Conservation (phyloP, 129 eudicot genomes). For the Tanacetum coccineum region DNA sequence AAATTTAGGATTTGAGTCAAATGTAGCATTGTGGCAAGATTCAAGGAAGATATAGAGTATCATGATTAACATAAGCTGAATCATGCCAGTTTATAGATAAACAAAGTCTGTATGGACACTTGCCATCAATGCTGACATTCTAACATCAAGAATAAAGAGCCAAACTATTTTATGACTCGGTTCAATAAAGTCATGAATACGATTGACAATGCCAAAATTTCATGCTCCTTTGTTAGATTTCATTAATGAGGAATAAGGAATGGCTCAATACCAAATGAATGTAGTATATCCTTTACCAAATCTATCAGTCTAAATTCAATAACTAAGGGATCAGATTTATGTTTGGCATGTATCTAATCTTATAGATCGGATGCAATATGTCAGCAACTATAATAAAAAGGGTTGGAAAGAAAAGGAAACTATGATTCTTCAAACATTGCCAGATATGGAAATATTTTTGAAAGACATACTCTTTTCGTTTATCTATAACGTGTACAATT, state of each 20-base stretch:
- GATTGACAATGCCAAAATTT: constrained; percentile 92
- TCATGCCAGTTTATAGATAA: constrained; percentile 12
- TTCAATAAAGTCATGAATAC: too few relatives aligned
- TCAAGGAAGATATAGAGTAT: neutral
- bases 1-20: neutral
- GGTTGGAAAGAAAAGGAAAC: too few relatives aligned
- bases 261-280: too few relatives aligned
- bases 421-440: neutral
- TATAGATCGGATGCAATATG: too few relatives aligned
- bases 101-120: constrained; percentile 13
- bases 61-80: constrained; percentile 8
- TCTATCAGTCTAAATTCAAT: too few relatives aligned
- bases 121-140: constrained; percentile 93
- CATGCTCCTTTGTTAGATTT: too few relatives aligned
- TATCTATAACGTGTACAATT: neutral
- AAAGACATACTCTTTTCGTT: neutral
- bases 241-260: too few relatives aligned
- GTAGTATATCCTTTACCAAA: too few relatives aligned
- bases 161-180: constrained; percentile 86
- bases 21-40: neutral
- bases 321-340: too few relatives aligned
- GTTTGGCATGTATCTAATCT: too few relatives aligned
- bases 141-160: constrained; percentile 96
- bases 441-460: neutral
- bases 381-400: too few relatives aligned